phyloP scores from a whole-genome alignment of 768 basidiomycete genomes.

The Nidula microcarpa region DNA sequence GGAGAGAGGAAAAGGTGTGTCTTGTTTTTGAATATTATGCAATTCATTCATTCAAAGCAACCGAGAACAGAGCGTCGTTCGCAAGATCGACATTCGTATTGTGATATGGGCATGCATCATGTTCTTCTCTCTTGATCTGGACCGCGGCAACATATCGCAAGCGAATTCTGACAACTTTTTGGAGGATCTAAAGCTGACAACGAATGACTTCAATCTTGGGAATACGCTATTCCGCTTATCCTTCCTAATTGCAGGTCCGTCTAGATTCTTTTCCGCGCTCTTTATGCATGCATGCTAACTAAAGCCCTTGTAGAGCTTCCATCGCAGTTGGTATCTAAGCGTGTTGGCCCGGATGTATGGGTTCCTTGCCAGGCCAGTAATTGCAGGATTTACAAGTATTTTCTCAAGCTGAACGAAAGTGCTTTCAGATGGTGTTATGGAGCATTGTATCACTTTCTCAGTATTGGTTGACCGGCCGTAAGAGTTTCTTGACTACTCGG shows the following conservation, averaged over 20 bases:
- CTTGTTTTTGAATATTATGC: neutral
- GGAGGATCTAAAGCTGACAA: constrained; percentile 55
- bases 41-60: neutral
- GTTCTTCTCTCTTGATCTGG: constrained; percentile 61
- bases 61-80: constrained; percentile 38
- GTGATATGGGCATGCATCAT: constrained; percentile 60
- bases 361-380: constrained; percentile 49
- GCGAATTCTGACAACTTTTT: constrained; percentile 72
- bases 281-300: neutral
- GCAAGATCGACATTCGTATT: constrained; percentile 59
- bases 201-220: constrained; percentile 62
- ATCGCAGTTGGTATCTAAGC: constrained; percentile 65
- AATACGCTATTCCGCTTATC: constrained; percentile 54
- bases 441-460: constrained; percentile 53
- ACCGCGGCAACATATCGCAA: constrained; percentile 58
- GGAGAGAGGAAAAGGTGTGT: constrained; percentile 58
- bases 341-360: constrained; percentile 67
- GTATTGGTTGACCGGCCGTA: constrained; percentile 53
- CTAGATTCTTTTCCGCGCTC: neutral
- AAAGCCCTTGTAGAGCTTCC: constrained; percentile 42
- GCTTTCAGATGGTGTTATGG: constrained; percentile 49
- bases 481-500: constrained; percentile 39
- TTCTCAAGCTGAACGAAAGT: no score
- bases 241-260: constrained; percentile 38
- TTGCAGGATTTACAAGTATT: neutral